Percentiles rank a stretch among this genome's conserved stretches.
phyloP scores from a whole-genome alignment of 1,284 basidiomycete genomes.

The Coniferiporia weirii region DNA sequence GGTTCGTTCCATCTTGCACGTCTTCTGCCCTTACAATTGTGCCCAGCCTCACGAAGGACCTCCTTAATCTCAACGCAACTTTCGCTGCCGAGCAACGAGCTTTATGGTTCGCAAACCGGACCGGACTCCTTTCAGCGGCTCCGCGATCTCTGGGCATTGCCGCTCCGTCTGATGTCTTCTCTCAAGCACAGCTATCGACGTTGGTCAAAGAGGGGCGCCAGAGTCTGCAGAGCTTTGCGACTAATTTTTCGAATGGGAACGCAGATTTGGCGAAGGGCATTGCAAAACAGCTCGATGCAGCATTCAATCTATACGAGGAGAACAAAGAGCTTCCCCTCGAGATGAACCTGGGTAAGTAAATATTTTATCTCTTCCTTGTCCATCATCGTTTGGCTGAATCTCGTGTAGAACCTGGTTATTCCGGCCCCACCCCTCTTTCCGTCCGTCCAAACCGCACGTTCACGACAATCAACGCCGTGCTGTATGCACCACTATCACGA shows the following conservation, averaged over 20 bases:
- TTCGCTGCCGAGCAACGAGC: conserved; percentile 16
- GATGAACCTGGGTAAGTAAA: conserved; percentile 15
- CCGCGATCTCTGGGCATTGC: conserved; percentile 17
- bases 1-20: neutral
- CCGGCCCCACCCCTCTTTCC: conserved; percentile 15
- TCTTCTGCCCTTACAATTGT: neutral
- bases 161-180: conserved; percentile 17
- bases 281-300: conserved; percentile 5
- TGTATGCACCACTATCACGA: conserved; percentile 18
- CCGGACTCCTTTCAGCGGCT: conserved; percentile 17
- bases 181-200: neutral
- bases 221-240: conserved; percentile 6
- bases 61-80: conserved; percentile 14
- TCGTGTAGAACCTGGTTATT: conserved; percentile 17
- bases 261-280: conserved; percentile 17
- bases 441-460: conserved; percentile 14
- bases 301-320: conserved; percentile 12
- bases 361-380: neutral
- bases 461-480: conserved; percentile 17
- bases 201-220: conserved; percentile 6
- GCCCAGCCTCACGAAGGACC: conserved; percentile 17
- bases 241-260: conserved; percentile 17
- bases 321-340: conserved; percentile 16
- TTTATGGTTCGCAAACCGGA: conserved; percentile 19
- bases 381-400: neutral